Percentiles rank a stretch among this genome's conserved stretches.
Evolutionary conservation across 352 stramenopile genomes (phyloP).

Genomic region (Hyaloperonospora brassicae): DNA sequence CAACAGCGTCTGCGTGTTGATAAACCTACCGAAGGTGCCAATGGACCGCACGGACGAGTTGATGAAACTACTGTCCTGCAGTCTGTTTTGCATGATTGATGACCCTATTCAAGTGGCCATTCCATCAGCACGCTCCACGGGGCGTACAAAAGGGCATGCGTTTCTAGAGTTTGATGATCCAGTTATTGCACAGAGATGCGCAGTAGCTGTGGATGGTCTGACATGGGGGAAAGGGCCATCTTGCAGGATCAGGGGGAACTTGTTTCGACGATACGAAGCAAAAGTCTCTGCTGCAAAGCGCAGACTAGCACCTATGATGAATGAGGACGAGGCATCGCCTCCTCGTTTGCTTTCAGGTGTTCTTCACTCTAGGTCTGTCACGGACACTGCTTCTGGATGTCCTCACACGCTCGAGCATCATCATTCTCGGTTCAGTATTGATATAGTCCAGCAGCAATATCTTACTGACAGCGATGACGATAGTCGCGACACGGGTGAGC

Average conservation of each 20-base stretch:
- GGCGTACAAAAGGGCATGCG: slow-evolving; percentile 65
- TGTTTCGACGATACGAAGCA: slow-evolving; percentile 79
- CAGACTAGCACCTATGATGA: slow-evolving; percentile 1
- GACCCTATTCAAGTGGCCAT: slow-evolving; percentile 81
- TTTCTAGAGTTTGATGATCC: slow-evolving; percentile 82
- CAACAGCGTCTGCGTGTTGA: slow-evolving; percentile 76
- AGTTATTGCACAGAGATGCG: slow-evolving; percentile 45
- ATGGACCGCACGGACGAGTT: slow-evolving; percentile 66
- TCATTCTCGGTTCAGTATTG: slow-evolving; percentile 5
- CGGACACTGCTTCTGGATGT: background rate
- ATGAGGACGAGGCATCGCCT: slow-evolving; percentile 10
- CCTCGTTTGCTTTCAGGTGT: slow-evolving; percentile 9
- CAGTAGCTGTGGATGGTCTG: slow-evolving; percentile 55
- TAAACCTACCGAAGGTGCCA: slow-evolving; percentile 70
- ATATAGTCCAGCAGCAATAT: slow-evolving; percentile 9
- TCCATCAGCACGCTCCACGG: slow-evolving; percentile 47
- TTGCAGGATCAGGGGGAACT: slow-evolving; percentile 53
- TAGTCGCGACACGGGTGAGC: slow-evolving; percentile 20
- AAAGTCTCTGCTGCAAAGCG: slow-evolving; percentile 34
- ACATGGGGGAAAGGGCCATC: slow-evolving; percentile 59
- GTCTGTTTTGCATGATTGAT: slow-evolving; percentile 71
- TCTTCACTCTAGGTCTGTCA: slow-evolving; percentile 1
- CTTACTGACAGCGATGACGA: slow-evolving; percentile 27
- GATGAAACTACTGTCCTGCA: slow-evolving; percentile 64
- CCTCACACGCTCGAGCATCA: background rate